Conservation (phyloP, 2,329 filamentous ascomycete genomes). For the Bipolaris victoriae region DNA sequence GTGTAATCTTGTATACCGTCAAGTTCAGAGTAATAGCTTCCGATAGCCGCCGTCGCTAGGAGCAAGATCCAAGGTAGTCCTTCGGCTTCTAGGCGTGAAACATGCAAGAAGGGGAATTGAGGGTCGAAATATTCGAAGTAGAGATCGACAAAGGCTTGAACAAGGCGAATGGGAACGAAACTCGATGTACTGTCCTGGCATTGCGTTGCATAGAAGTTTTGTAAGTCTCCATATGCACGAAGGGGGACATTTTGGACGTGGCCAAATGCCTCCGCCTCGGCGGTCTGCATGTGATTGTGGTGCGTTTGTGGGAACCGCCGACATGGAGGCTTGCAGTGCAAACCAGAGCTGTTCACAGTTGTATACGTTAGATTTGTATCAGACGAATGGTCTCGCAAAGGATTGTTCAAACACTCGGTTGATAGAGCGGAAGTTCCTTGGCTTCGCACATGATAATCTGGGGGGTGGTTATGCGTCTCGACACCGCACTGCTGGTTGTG, state of each 20-base stretch:
- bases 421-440: neutral
- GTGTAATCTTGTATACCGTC: neutral
- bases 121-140: conserved; percentile 10
- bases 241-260: neutral
- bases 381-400: neutral
- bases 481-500: neutral
- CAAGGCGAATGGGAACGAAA: neutral
- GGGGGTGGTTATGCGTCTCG: neutral
- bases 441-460: neutral
- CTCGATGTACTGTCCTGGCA: neutral
- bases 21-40: conserved; percentile 6
- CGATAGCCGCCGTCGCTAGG: neutral
- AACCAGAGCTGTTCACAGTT: neutral
- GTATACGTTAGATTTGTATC: neutral
- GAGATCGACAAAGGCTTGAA: conserved; percentile 4
- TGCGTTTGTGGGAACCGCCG: neutral
- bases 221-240: neutral
- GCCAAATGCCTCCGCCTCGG: neutral
- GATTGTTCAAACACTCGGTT: neutral
- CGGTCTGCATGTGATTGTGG: neutral
- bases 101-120: conserved; percentile 3
- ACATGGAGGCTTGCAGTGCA: neutral
- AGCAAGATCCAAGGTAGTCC: conserved; percentile 2
- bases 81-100: neutral
- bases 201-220: neutral